Conservation (phyloP, 371 early-diverging fungal genomes). For the Coemansia linderi region DNA sequence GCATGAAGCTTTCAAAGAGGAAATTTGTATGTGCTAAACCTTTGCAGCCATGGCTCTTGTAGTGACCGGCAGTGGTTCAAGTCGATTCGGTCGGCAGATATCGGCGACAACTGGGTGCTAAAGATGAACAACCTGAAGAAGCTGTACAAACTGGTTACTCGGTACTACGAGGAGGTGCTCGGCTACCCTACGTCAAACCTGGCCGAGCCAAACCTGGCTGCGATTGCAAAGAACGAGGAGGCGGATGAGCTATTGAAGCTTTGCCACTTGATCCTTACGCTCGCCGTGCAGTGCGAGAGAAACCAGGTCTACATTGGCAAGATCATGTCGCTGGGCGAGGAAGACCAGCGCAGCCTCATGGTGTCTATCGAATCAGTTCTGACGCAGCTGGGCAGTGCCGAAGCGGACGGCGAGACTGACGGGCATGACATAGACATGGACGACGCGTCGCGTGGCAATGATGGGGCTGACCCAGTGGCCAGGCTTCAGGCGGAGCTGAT, state of each 20-base stretch:
- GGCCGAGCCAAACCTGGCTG: slow-evolving; percentile 70
- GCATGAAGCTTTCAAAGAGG: neutral
- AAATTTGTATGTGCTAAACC: neutral
- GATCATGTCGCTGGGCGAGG: slow-evolving; percentile 72
- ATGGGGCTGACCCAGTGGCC: slow-evolving; percentile 46
- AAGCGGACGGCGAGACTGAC: slow-evolving; percentile 38
- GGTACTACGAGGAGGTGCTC: slow-evolving; percentile 86
- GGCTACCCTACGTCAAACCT: slow-evolving; percentile 59
- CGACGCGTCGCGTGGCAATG: slow-evolving; percentile 25
- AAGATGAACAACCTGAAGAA: slow-evolving; percentile 89
- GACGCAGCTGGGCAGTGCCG: slow-evolving; percentile 50
- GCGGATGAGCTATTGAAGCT: slow-evolving; percentile 72
- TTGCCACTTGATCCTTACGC: slow-evolving; percentile 74
- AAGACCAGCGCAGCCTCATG: slow-evolving; percentile 84
- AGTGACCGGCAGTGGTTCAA: slow-evolving; percentile 92
- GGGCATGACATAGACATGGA: slow-evolving; percentile 44
- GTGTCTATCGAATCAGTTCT: slow-evolving; percentile 69
- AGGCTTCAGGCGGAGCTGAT: slow-evolving; percentile 53
- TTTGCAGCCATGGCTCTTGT: neutral
- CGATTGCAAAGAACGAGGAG: slow-evolving; percentile 82
- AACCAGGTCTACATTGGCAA: slow-evolving; percentile 77
- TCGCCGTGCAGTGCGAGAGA: slow-evolving; percentile 80
- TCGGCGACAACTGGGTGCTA: slow-evolving; percentile 90
- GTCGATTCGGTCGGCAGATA: slow-evolving; percentile 68
- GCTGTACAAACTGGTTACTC: slow-evolving; percentile 75